Evolutionary conservation across 257 asterid species (phyloP).

Genomic region (Gardenia jasminoides): DNA sequence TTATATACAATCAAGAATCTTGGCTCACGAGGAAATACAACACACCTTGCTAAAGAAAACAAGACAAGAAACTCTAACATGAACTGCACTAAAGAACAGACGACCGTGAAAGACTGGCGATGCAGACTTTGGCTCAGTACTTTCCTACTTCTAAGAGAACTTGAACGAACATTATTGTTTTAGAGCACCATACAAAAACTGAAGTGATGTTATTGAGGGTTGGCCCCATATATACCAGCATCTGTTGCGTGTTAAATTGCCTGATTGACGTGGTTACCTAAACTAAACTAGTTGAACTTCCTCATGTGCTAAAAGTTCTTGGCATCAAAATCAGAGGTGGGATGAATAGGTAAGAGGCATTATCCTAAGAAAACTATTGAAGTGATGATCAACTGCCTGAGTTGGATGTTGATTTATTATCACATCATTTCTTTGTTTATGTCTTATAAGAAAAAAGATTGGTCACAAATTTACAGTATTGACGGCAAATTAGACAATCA

Average conservation of each 20-base stretch:
- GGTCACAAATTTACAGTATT: constrained; percentile 4
- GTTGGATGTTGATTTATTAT: constrained; percentile 23
- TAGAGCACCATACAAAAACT: constrained; percentile 7
- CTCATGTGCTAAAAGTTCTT: constrained; percentile 4
- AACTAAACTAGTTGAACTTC: constrained; percentile 11
- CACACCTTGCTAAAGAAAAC: not conserved
- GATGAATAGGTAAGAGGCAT: constrained; percentile 27
- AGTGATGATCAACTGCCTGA: constrained; percentile 22
- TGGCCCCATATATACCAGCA: constrained; percentile 5
- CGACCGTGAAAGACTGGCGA: constrained; percentile 11
- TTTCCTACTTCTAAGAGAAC: constrained; percentile 3
- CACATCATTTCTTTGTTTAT: constrained; percentile 29
- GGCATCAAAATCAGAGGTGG: constrained; percentile 16
- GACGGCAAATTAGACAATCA: not conserved
- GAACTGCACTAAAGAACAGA: constrained; percentile 5
- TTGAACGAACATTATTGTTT: not conserved
- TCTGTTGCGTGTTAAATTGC: constrained; percentile 27
- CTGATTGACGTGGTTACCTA: not conserved
- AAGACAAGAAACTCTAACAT: constrained; percentile 16
- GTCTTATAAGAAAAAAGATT: not conserved
- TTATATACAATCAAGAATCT: constrained; percentile 5
- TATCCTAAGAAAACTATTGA: constrained; percentile 21
- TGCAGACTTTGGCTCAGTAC: not conserved
- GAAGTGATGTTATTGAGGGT: constrained; percentile 1
- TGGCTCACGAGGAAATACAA: constrained; percentile 5